These are phyloP conservation scores for Colletotrichum costaricense DNA, from an alignment of 2,329 filamentous ascomycete species.

Conservation along the genomic window DNA sequence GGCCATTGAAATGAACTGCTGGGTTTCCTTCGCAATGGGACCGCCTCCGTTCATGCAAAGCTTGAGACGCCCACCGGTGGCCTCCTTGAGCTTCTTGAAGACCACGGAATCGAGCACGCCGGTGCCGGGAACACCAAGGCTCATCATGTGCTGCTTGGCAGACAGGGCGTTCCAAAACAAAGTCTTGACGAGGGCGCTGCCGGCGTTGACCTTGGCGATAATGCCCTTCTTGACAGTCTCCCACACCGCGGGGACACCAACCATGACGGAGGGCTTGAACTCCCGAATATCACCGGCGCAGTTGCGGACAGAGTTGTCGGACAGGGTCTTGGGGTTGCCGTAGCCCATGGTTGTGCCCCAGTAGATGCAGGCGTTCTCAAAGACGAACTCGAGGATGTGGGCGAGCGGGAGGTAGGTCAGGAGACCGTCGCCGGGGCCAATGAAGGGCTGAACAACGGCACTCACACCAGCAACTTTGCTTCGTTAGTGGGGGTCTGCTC, in stretches of 20 bases:
- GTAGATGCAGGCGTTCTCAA: constrained; percentile 85
- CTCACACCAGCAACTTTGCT: constrained; percentile 79
- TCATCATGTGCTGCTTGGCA: constrained; percentile 63
- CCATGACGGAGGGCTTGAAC: constrained; percentile 83
- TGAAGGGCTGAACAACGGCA: constrained; percentile 79
- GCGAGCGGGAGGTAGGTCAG: constrained; percentile 88
- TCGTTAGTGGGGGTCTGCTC: neutral
- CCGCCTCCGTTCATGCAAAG: constrained; percentile 90
- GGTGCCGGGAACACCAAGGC: constrained; percentile 70
- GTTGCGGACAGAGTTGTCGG: constrained; percentile 83
- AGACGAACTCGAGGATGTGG: constrained; percentile 91
- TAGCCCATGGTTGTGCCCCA: constrained; percentile 93
- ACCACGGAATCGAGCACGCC: constrained; percentile 81
- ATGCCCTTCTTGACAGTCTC: constrained; percentile 94
- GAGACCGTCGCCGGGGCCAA: constrained; percentile 81
- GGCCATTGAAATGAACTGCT: constrained; percentile 88
- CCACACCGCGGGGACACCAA: constrained; percentile 91
- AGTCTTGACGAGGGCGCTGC: constrained; percentile 75
- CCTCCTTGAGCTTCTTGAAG: constrained; percentile 93
- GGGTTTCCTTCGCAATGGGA: constrained; percentile 85
- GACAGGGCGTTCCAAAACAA: constrained; percentile 76
- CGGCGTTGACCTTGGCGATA: constrained; percentile 77
- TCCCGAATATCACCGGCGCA: constrained; percentile 90
- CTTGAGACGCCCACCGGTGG: constrained; percentile 83
- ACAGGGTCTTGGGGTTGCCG: constrained; percentile 86